Percentiles rank a stretch among this genome's conserved stretches.
Conservation (phyloP, 768 basidiomycete species). For the Suillus decipiens region DNA sequence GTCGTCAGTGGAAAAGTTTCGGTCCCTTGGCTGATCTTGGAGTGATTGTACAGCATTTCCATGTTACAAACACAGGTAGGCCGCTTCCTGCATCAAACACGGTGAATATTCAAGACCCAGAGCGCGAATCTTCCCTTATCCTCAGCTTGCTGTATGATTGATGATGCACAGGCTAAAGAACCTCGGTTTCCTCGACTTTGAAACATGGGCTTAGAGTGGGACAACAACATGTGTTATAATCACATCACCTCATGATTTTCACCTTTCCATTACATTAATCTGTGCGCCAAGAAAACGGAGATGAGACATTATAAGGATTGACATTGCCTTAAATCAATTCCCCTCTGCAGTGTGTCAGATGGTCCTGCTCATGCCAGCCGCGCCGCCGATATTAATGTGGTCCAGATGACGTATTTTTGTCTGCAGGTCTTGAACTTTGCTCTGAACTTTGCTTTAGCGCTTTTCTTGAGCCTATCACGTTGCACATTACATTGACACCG, state of each 20-base stretch:
- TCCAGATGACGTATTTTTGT: not conserved
- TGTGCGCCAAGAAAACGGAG: not conserved
- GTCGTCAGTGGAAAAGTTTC: not conserved
- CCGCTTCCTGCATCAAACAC: not conserved
- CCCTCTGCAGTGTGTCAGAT: not conserved
- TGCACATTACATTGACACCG: not conserved
- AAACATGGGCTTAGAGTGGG: constrained; percentile 2
- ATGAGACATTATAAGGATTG: not conserved
- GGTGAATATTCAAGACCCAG: not conserved
- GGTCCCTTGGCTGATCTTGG: not conserved
- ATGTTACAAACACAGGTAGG: not conserved
- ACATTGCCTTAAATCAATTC: not conserved
- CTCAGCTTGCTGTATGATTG: not conserved
- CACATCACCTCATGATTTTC: constrained; percentile 4
- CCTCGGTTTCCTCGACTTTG: constrained; percentile 3
- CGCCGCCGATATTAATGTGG: not conserved
- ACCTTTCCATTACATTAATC: not conserved
- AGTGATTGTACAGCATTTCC: not conserved
- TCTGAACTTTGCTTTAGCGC: not conserved
- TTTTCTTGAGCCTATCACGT: not conserved
- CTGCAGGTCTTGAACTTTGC: not conserved
- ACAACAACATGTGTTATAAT: not conserved
- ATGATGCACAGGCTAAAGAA: not conserved
- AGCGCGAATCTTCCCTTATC: not conserved
- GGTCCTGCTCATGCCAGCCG: not conserved